These are phyloP conservation scores for Tulasnella sp. DNA, from an alignment of 768 basidiomycete genomes.

Conservation along the genomic window DNA sequence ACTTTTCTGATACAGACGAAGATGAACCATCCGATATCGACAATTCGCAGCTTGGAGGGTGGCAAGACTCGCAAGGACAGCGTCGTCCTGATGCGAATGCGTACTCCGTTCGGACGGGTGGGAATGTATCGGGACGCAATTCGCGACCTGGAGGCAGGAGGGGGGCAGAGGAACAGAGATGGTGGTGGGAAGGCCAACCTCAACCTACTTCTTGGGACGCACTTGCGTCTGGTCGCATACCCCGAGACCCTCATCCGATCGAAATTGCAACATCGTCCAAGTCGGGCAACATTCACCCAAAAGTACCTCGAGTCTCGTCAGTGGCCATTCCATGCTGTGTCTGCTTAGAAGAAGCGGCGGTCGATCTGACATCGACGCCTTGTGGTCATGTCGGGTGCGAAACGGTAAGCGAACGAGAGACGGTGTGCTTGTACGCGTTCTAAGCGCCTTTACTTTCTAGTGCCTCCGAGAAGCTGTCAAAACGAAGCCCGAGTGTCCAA, in stretches of 20 bases:
- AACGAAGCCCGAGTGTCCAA: constrained; percentile 8
- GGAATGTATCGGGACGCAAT: background rate
- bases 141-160: too few relatives aligned
- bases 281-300: background rate
- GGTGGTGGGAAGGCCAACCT: background rate
- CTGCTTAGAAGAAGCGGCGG: constrained; percentile 10
- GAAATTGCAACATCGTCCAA: background rate
- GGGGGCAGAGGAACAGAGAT: background rate
- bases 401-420: background rate
- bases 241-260: background rate
- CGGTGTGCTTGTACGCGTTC: background rate
- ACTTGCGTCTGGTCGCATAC: background rate
- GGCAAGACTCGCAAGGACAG: background rate
- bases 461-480: background rate
- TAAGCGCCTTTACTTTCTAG: background rate
- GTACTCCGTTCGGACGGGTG: background rate
- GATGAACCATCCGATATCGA: background rate
- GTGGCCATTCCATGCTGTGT: background rate
- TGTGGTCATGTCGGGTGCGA: constrained; percentile 7
- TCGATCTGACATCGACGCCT: background rate
- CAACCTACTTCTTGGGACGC: background rate
- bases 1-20: background rate
- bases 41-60: background rate
- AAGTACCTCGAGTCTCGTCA: background rate
- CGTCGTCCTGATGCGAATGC: background rate